Conservation (phyloP, 129 eudicot species). For the Chrysanthemum seticuspe region DNA sequence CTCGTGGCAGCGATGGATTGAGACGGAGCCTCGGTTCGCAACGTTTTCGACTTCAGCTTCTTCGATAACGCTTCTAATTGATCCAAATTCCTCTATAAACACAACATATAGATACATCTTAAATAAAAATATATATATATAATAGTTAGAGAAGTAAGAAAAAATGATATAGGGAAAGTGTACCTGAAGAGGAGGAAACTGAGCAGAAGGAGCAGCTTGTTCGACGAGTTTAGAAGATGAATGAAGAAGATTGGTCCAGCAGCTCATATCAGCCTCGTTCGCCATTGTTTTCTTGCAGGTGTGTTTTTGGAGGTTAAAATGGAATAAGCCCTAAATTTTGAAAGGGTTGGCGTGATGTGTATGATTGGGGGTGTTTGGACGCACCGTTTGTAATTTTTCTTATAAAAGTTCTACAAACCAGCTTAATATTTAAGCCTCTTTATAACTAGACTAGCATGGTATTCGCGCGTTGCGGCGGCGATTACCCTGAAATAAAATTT, state of each 20-base stretch:
- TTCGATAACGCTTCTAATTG: conserved; percentile 92
- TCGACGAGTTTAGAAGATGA: conserved; percentile 95
- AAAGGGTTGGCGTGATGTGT: neutral
- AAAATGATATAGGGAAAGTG: neutral
- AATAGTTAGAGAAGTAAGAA: neutral
- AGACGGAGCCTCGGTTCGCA: conserved; percentile 87
- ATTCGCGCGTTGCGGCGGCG: too few relatives aligned
- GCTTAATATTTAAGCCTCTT: too few relatives aligned
- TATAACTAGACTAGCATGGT: too few relatives aligned
- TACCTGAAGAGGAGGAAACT: conserved; percentile 85
- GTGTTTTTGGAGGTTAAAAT: conserved; percentile 38
- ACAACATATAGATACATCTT: too few relatives aligned
- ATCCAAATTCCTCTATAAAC: conserved; percentile 72
- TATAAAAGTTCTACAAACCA: too few relatives aligned
- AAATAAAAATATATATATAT: neutral
- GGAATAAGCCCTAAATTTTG: conserved; percentile 35
- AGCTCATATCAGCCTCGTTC: conserved; percentile 82
- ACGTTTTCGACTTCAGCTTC: conserved; percentile 92
- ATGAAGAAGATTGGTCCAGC: conserved; percentile 94
- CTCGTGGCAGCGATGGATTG: conserved; percentile 96
- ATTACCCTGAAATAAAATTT: too few relatives aligned
- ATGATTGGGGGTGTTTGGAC: too few relatives aligned
- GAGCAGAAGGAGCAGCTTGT: conserved; percentile 97
- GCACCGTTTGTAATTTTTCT: too few relatives aligned
- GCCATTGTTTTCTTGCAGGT: conserved; percentile 45